Base-by-base conservation (phyloP, 1,284 basidiomycete species). In the Hymenochaete sp. region DNA sequence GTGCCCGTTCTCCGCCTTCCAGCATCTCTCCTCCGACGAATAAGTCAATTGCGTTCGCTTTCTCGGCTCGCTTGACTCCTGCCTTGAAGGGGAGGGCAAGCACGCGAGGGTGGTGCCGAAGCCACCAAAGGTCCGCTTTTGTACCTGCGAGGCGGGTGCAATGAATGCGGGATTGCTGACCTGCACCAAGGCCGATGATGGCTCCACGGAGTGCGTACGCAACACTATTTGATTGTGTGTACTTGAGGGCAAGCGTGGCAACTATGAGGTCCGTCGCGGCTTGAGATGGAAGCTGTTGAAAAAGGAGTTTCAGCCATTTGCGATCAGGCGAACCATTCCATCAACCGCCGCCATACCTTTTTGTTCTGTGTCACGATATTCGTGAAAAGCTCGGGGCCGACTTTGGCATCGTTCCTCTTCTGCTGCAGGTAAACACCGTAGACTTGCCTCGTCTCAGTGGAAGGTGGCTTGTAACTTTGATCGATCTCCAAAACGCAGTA, bases 81-180 rank as follows among this genome's bases (percentile, higher is more conserved):
- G 93, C 92, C 65, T 96, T 98, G 78, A 98, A 99, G 2, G 93
- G 89, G 37, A 98, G 77, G 9, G 72, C 70, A 53, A 97, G 81
- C 39, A 93, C 93, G 39, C 90, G 84, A 0, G 93, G 85, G 68
- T 98, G 93, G 69, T 98, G 93, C 28, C 95, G 83, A 48, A 98
- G 75, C 95, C 96, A 98, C 93, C 95, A 98, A 57, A 93, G 79
- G 70, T 99, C 96, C n/a, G 93, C 93, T 69, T 99, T 98, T 52
- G 82, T 79, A 9, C 96, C 95, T 1, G 96, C 96, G 38, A 99
- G 81, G 42, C 96, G 87, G 16, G 95, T 99, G 69, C 96, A 99
- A 72, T 99, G 96, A 62, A 99, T 98, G 47, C 95, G 89, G 7
- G 93, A 97, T 65, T 98, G 96, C 64, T 98, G 95, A 11, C 96